Percentiles rank a stretch among this genome's conserved stretches.
Evolutionary conservation across 352 stramenopile genomes (phyloP).

Genomic region (Globisporangium lucens): DNA sequence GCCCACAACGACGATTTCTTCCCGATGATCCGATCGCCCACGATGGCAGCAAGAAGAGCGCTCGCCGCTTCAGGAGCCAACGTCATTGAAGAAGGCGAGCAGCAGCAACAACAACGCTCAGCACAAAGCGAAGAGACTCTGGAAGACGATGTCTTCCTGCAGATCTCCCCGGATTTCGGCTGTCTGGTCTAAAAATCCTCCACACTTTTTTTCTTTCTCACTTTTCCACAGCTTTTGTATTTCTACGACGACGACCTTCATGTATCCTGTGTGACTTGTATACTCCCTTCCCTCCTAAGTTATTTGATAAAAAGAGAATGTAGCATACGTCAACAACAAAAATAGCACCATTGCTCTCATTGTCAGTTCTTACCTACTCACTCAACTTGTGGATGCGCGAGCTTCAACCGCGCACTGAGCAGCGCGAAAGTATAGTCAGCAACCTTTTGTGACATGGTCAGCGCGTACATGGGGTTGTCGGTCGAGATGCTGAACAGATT

Average conservation of each 20-base stretch:
- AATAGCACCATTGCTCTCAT: constrained; percentile 7
- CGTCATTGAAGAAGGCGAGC: constrained; percentile 1
- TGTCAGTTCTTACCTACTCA: not conserved
- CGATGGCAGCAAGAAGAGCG: constrained; percentile 36
- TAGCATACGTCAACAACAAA: constrained; percentile 18
- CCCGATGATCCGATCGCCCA: constrained; percentile 40
- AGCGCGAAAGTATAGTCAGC: constrained; percentile 58
- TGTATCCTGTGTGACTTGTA: not conserved
- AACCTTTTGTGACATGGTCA: constrained; percentile 73
- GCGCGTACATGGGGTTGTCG: constrained; percentile 64
- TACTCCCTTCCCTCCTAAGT: constrained; percentile 2
- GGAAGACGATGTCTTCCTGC: constrained; percentile 80
- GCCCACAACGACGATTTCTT: constrained; percentile 42
- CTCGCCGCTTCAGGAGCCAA: not conserved
- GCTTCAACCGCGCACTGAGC: constrained; percentile 38
- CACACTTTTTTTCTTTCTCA: not conserved
- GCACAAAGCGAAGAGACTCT: constrained; percentile 26
- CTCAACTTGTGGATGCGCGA: constrained; percentile 1
- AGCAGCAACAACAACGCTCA: constrained; percentile 15
- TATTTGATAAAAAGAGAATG: constrained; percentile 11
- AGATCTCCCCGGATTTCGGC: constrained; percentile 83
- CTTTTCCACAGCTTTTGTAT: constrained; percentile 9
- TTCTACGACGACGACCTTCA: constrained; percentile 5
- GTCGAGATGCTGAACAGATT: constrained; percentile 71
- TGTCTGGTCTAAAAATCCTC: constrained; percentile 54